Evolutionary conservation across 257 asterid species (phyloP).

Genomic region (Eucommia ulmoides): DNA sequence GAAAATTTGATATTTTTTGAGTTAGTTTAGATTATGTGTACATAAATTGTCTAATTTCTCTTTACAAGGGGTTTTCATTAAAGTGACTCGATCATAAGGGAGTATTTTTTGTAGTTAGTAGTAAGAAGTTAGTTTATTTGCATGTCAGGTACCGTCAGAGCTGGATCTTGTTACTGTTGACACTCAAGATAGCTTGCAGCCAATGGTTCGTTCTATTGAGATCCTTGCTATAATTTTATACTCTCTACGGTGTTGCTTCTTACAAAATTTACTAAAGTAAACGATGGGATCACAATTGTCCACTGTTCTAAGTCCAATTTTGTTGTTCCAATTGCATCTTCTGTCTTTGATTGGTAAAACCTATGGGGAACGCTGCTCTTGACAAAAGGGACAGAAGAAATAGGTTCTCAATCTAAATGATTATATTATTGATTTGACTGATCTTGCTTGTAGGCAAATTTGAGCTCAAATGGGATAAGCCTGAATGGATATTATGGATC

Average conservation of each 20-base stretch:
- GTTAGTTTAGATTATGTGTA: too few relatives aligned
- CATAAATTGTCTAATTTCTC: not conserved
- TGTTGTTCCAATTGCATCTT: not conserved
- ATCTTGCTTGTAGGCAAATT: slow-evolving; percentile 44
- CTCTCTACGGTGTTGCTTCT: not conserved
- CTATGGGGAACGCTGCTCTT: not conserved
- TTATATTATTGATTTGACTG: slow-evolving; percentile 3
- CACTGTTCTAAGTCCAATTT: not conserved
- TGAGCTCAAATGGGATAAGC: slow-evolving; percentile 51
- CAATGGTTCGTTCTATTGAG: slow-evolving; percentile 38
- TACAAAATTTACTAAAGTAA: not conserved
- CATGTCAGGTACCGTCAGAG: slow-evolving; percentile 52
- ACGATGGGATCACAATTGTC: not conserved
- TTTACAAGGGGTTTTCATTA: not conserved
- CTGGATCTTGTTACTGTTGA: slow-evolving; percentile 46
- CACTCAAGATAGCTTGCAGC: slow-evolving; percentile 50
- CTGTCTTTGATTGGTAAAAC: not conserved
- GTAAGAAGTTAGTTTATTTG: slow-evolving; percentile 1
- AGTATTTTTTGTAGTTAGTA: not conserved
- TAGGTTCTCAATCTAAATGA: not conserved
- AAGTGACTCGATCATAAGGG: not conserved
- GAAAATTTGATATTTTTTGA: too few relatives aligned
- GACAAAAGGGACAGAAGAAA: not conserved
- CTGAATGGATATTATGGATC: slow-evolving; percentile 74
- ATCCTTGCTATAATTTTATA: not conserved